Evolutionary conservation across 2,329 filamentous ascomycete species (phyloP).

Genomic region (Endoconidiophora laricicola): DNA sequence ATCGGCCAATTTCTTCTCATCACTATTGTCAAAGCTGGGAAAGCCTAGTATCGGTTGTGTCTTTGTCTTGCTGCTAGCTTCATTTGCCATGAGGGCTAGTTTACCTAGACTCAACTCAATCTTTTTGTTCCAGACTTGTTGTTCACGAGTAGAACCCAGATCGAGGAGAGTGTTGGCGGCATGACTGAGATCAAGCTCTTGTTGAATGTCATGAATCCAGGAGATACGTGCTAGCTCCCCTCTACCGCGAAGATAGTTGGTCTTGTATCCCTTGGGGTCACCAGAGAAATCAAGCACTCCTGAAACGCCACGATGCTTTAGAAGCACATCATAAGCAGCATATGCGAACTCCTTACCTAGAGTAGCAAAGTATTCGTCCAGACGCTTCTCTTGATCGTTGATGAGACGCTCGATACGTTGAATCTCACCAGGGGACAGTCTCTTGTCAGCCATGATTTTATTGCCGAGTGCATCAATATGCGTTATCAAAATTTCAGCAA

Average conservation of each 20-base stretch:
- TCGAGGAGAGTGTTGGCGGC: slow-evolving; percentile 56
- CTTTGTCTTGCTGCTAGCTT: slow-evolving; percentile 18
- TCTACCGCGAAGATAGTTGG: slow-evolving; percentile 58
- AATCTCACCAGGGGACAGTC: slow-evolving; percentile 18
- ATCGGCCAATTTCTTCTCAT: slow-evolving; percentile 29
- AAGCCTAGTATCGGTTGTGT: slow-evolving; percentile 17
- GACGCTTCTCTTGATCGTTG: slow-evolving; percentile 28
- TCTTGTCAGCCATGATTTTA: slow-evolving; percentile 16
- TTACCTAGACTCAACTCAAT: slow-evolving; percentile 84
- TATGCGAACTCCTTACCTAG: slow-evolving; percentile 53
- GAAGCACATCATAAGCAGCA: slow-evolving; percentile 65
- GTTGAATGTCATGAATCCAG: slow-evolving; percentile 86
- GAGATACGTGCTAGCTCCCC: slow-evolving; percentile 59
- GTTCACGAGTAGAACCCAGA: slow-evolving; percentile 54
- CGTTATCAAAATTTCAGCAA: slow-evolving; percentile 39
- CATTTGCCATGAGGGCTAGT: slow-evolving; percentile 54
- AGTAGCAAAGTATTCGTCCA: slow-evolving; percentile 38
- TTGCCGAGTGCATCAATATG: slow-evolving; percentile 29
- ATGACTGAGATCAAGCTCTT: slow-evolving; percentile 55
- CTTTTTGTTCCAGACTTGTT: slow-evolving; percentile 81
- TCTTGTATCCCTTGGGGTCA: slow-evolving; percentile 55
- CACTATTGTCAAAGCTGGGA: slow-evolving; percentile 14
- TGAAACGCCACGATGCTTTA: slow-evolving; percentile 48
- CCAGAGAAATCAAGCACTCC: slow-evolving; percentile 54
- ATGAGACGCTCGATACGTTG: slow-evolving; percentile 22